Evolutionary conservation across 345 rosid species (phyloP).

Genomic region (Arabidopsis arenosa): DNA sequence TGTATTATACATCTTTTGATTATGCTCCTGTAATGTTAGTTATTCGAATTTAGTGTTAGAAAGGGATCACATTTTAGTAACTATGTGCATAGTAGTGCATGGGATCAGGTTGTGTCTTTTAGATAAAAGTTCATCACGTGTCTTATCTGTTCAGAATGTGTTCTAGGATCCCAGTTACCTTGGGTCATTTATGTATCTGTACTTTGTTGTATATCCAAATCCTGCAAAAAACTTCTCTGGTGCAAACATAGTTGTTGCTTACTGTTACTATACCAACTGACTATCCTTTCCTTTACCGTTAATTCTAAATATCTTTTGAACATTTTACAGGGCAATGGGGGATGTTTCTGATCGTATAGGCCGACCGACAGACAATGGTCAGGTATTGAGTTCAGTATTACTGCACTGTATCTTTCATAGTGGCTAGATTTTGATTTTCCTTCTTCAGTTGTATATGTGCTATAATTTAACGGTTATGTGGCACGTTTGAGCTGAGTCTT

Average conservation of each 20-base stretch:
- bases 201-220: slow-evolving; percentile 4
- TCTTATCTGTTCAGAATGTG: slow-evolving; percentile 10
- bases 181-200: neutral
- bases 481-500: slow-evolving; percentile 14
- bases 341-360: slow-evolving; percentile 96
- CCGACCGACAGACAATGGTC: slow-evolving; percentile 91
- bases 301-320: neutral
- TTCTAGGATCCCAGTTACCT: slow-evolving; percentile 14
- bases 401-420: slow-evolving; percentile 15
- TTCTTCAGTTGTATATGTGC: neutral
- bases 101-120: neutral
- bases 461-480: neutral
- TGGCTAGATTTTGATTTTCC: neutral
- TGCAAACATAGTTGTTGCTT: slow-evolving; percentile 22
- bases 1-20: neutral
- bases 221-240: neutral
- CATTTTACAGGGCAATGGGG: slow-evolving; percentile 77
- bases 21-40: neutral
- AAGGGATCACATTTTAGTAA: neutral
- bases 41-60: slow-evolving; percentile 18
- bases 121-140: slow-evolving; percentile 17
- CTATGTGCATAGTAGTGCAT: neutral
- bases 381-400: slow-evolving; percentile 54
- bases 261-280: neutral
- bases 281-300: neutral